Evolutionary conservation across 2,329 filamentous ascomycete genomes (phyloP).

Genomic region (Scedosporium dehoogii): DNA sequence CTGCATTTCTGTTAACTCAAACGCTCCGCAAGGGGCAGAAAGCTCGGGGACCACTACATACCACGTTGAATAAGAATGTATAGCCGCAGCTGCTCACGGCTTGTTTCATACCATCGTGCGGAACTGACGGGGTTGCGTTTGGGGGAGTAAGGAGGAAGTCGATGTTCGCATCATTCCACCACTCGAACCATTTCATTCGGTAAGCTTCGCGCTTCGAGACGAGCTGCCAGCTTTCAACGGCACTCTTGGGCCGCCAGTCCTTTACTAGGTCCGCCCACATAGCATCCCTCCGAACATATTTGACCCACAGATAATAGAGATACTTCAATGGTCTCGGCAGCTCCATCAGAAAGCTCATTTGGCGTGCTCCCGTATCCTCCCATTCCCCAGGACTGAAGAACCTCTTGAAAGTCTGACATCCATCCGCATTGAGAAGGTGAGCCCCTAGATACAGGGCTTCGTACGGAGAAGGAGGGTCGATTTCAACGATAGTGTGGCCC

Average conservation of each 20-base stretch:
- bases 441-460: slow-evolving; percentile 68
- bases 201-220: slow-evolving; percentile 69
- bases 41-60: slow-evolving; percentile 27
- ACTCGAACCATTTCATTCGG: slow-evolving; percentile 69
- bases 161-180: slow-evolving; percentile 65
- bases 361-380: slow-evolving; percentile 66
- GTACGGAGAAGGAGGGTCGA: slow-evolving; percentile 59
- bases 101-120: slow-evolving; percentile 77
- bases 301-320: slow-evolving; percentile 83
- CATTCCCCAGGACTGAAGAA: slow-evolving; percentile 70
- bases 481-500: slow-evolving; percentile 64
- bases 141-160: slow-evolving; percentile 78
- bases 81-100: slow-evolving; percentile 83
- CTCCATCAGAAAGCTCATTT: slow-evolving; percentile 64
- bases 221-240: slow-evolving; percentile 73
- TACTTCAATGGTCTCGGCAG: slow-evolving; percentile 68
- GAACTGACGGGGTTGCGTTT: slow-evolving; percentile 82
- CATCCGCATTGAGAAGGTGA: slow-evolving; percentile 75
- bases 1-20: slow-evolving; percentile 24
- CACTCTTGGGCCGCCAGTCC: slow-evolving; percentile 63
- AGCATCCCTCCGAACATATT: slow-evolving; percentile 65
- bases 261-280: slow-evolving; percentile 71
- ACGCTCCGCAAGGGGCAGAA: not conserved
- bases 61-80: slow-evolving; percentile 85
- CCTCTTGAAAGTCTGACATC: slow-evolving; percentile 67